phyloP scores from a whole-genome alignment of 352 stramenopile species.

The Phytophthora sp. region DNA sequence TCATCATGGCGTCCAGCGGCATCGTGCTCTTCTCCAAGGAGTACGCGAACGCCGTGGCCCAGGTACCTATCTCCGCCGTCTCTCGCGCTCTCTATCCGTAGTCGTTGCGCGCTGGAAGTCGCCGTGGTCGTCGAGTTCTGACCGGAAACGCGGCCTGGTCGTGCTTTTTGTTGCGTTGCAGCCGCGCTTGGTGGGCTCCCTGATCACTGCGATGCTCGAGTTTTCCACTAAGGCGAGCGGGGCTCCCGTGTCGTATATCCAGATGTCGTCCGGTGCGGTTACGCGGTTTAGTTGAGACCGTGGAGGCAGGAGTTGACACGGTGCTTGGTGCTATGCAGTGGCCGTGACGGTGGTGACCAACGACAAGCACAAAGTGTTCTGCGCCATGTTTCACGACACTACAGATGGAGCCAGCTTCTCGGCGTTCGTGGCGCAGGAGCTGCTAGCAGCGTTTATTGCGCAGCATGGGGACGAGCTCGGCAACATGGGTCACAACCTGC shows the following conservation, averaged over 20 bases:
- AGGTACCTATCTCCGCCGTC: slow-evolving; percentile 43
- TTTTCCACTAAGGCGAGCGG: slow-evolving; percentile 91
- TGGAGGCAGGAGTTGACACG: slow-evolving; percentile 7
- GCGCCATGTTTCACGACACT: slow-evolving; percentile 91
- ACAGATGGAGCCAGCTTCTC: slow-evolving; percentile 81
- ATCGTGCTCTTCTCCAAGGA: slow-evolving; percentile 94
- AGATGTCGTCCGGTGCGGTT: slow-evolving; percentile 76
- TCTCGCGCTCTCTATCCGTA: slow-evolving; percentile 7
- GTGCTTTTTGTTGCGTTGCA: slow-evolving; percentile 26
- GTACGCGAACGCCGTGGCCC: slow-evolving; percentile 86
- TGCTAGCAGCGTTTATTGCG: slow-evolving; percentile 83
- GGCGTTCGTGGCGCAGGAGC: slow-evolving; percentile 88
- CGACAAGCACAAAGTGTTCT: slow-evolving; percentile 91
- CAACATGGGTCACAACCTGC: slow-evolving; percentile 89
- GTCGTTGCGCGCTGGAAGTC: neutral
- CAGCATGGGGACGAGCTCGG: slow-evolving; percentile 81
- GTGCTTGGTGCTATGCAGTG: slow-evolving; percentile 49
- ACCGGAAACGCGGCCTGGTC: slow-evolving; percentile 8
- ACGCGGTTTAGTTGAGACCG: slow-evolving; percentile 5
- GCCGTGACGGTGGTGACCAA: slow-evolving; percentile 91
- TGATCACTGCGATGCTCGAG: slow-evolving; percentile 93
- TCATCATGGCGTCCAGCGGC: slow-evolving; percentile 92
- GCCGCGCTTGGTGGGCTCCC: slow-evolving; percentile 88
- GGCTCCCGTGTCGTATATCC: slow-evolving; percentile 91
- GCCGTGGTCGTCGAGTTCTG: slow-evolving; percentile 13